A percentile compares a stretch with the other conserved stretches of the same genome.
Conservation (phyloP, 2,329 filamentous ascomycete genomes). For the Paraphoma sp. region DNA sequence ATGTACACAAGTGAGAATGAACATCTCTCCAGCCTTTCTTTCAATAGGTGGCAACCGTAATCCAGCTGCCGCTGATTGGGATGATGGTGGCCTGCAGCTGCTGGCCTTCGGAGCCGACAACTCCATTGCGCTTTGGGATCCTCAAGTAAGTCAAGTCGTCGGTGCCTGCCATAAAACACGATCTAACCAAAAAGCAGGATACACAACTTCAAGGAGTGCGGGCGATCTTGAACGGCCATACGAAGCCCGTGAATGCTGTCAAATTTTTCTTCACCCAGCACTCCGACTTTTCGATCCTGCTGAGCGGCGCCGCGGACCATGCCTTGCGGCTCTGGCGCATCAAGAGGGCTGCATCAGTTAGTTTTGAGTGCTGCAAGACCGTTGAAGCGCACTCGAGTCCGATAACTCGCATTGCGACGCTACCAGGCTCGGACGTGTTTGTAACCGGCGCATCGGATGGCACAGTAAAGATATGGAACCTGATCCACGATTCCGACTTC, state of each 20-base stretch:
- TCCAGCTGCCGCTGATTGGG: conserved; percentile 90
- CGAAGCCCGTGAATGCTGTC: conserved; percentile 80
- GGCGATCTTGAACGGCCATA: conserved; percentile 75
- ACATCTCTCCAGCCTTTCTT: conserved; percentile 58
- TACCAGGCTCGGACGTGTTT: conserved; percentile 56
- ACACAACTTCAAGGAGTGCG: conserved; percentile 64
- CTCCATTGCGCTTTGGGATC: conserved; percentile 88
- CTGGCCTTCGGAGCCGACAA: conserved; percentile 89
- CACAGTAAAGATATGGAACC: conserved; percentile 70
- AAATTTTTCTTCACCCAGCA: conserved; percentile 70
- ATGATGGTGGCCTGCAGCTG: conserved; percentile 64
- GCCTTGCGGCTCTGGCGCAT: conserved; percentile 69
- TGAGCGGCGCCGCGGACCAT: conserved; percentile 84
- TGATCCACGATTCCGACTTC: conserved; percentile 51
- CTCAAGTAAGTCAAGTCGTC: conserved; percentile 63
- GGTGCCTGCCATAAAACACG: neutral
- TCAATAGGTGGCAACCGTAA: conserved; percentile 90
- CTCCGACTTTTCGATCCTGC: conserved; percentile 62
- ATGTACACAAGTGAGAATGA: conserved; percentile 32
- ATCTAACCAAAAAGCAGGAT: conserved; percentile 46
- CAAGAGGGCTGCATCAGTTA: conserved; percentile 22
- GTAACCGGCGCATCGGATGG: conserved; percentile 69
- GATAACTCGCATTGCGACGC: conserved; percentile 68
- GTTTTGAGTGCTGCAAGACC: conserved; percentile 55
- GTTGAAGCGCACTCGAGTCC: conserved; percentile 73